Percentiles rank a stretch among this genome's conserved stretches.
Conservation (phyloP, 164 flowering plant genomes). For the Sedum album region DNA sequence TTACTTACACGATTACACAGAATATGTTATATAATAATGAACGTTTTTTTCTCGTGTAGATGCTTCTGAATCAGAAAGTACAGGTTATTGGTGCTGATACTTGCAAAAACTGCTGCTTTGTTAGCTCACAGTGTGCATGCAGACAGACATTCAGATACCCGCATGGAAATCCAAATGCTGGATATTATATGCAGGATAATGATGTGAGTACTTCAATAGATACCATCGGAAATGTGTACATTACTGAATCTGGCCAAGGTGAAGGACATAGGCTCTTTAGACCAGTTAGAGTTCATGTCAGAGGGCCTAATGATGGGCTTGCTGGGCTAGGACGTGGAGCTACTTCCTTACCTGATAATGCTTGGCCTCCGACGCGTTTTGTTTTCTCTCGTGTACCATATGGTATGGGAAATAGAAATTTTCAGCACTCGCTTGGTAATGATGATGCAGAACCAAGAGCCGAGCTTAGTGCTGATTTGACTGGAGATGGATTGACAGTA, state of each 20-base stretch:
- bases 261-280: slow-evolving; percentile 62
- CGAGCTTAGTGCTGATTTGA: slow-evolving; percentile 61
- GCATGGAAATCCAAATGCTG: slow-evolving; percentile 35
- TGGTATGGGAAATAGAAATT: slow-evolving; percentile 70
- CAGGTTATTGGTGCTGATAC: slow-evolving; percentile 87
- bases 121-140: slow-evolving; percentile 65
- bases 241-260: slow-evolving; percentile 58
- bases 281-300: slow-evolving; percentile 83
- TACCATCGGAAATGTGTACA: slow-evolving; percentile 54
- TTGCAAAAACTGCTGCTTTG: slow-evolving; percentile 74
- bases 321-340: slow-evolving; percentile 95
- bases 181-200: slow-evolving; percentile 70
- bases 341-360: slow-evolving; percentile 61
- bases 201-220: slow-evolving; percentile 45
- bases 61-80: slow-evolving; percentile 85
- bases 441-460: slow-evolving; percentile 77
- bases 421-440: slow-evolving; percentile 70
- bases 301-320: slow-evolving; percentile 89
- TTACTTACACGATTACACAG: background rate
- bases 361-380: slow-evolving; percentile 85
- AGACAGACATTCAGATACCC: slow-evolving; percentile 32
- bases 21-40: background rate
- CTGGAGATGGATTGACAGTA: slow-evolving; percentile 93
- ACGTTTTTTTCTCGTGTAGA: slow-evolving; percentile 35
- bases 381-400: slow-evolving; percentile 96